Conservation (phyloP, 2,329 filamentous ascomycete genomes). For the Epichloe aotearoae region DNA sequence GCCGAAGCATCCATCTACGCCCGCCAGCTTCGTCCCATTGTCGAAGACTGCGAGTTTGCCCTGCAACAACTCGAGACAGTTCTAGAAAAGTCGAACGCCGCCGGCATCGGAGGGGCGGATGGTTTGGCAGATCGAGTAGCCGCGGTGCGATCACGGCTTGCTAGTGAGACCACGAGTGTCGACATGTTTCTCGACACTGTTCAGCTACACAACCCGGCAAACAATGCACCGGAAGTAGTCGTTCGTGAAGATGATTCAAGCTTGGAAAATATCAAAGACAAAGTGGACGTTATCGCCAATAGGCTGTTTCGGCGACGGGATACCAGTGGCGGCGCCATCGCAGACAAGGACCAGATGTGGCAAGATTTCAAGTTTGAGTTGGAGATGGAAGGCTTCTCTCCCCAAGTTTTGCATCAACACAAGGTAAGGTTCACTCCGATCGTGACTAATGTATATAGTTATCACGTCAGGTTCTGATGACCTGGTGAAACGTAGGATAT, state of each 20-base stretch:
- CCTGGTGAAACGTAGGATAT: slow-evolving; percentile 31
- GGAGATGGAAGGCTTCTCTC: slow-evolving; percentile 43
- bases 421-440: slow-evolving; percentile 31
- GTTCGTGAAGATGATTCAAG: slow-evolving; percentile 25
- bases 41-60: slow-evolving; percentile 41
- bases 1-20: slow-evolving; percentile 29
- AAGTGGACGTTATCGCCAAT: slow-evolving; percentile 43
- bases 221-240: slow-evolving; percentile 18
- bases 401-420: slow-evolving; percentile 39
- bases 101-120: slow-evolving; percentile 16
- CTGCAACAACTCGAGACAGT: slow-evolving; percentile 41
- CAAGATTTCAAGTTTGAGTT: slow-evolving; percentile 45
- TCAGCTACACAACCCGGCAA: slow-evolving; percentile 35
- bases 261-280: slow-evolving; percentile 44
- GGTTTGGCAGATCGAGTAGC: slow-evolving; percentile 25
- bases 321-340: slow-evolving; percentile 21
- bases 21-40: slow-evolving; percentile 35
- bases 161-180: slow-evolving; percentile 38
- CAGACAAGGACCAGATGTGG: slow-evolving; percentile 42
- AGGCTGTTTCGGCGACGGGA: slow-evolving; percentile 33
- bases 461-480: not conserved
- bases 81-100: slow-evolving; percentile 32
- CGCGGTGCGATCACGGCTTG: slow-evolving; percentile 32
- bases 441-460: not conserved
- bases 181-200: slow-evolving; percentile 45